These are phyloP conservation scores for Lentinula detonsa DNA, from an alignment of 768 basidiomycete genomes.

Conservation along the genomic window DNA sequence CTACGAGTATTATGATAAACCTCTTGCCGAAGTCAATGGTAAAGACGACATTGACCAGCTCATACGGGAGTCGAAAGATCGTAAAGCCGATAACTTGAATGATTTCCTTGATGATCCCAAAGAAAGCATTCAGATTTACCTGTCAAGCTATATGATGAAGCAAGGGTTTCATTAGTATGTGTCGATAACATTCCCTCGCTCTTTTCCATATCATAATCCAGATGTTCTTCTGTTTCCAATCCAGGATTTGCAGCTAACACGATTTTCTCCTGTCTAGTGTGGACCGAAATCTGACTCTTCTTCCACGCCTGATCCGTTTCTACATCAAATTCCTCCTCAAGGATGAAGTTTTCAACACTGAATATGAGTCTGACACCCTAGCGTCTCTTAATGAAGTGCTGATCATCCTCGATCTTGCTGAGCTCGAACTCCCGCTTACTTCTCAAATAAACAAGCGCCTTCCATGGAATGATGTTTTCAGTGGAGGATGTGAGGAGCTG, in stretches of 20 bases:
- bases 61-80: conserved; percentile 26
- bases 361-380: conserved; percentile 28
- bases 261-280: conserved; percentile 22
- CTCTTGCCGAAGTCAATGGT: conserved; percentile 23
- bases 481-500: conserved; percentile 37
- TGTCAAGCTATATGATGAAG: conserved; percentile 63
- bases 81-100: conserved; percentile 37
- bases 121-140: conserved; percentile 50
- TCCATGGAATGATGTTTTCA: conserved; percentile 40
- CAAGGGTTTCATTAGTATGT: conserved; percentile 51
- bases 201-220: too few species aligned
- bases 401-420: conserved; percentile 32
- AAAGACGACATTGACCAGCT: conserved; percentile 32
- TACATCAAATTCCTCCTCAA: conserved; percentile 59
- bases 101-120: conserved; percentile 63
- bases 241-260: neutral
- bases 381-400: conserved; percentile 45
- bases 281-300: conserved; percentile 40
- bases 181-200: conserved; percentile 31
- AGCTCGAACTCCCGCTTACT: conserved; percentile 45
- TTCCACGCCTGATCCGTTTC: conserved; percentile 51
- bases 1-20: conserved; percentile 29
- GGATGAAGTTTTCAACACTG: conserved; percentile 35
- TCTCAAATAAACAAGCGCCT: conserved; percentile 37
- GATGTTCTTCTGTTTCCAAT: conserved; percentile 1